Conservation (phyloP, 1,139 yeast species). For the Kurtzmaniella quercitrusa region DNA sequence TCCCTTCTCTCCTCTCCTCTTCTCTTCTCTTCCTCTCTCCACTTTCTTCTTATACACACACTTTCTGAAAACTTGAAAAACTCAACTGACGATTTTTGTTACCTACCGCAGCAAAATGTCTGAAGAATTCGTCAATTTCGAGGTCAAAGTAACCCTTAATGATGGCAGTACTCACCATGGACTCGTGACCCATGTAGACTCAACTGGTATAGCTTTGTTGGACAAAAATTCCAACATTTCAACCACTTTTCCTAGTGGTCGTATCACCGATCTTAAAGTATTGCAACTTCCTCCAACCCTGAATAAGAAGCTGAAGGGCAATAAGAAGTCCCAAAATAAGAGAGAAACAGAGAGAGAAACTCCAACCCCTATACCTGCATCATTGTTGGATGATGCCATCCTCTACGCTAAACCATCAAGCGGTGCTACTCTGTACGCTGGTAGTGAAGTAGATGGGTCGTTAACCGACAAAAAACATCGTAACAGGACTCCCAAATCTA, state of each 20-base stretch:
- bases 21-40: background rate
- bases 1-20: no score
- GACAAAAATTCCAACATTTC: conserved; percentile 1
- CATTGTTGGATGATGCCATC: conserved; percentile 24
- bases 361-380: conserved; percentile 3
- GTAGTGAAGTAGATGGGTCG: background rate
- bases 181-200: conserved; percentile 39
- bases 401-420: conserved; percentile 17
- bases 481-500: conserved; percentile 5
- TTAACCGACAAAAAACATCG: conserved; percentile 2
- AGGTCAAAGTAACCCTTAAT: conserved; percentile 47
- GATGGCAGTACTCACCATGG: conserved; percentile 46
- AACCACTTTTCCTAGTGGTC: conserved; percentile 25
- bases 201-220: conserved; percentile 11
- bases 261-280: conserved; percentile 48
- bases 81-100: background rate
- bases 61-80: background rate
- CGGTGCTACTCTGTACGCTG: background rate
- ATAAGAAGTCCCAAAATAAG: conserved; percentile 11
- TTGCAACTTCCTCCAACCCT: conserved; percentile 41
- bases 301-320: conserved; percentile 17
- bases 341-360: conserved; percentile 5
- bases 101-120: conserved; percentile 2
- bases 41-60: background rate
- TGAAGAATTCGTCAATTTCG: conserved; percentile 50